Conservation (phyloP, 164 flowering plant species). For the Kalanchoe fedtschenkoi region DNA sequence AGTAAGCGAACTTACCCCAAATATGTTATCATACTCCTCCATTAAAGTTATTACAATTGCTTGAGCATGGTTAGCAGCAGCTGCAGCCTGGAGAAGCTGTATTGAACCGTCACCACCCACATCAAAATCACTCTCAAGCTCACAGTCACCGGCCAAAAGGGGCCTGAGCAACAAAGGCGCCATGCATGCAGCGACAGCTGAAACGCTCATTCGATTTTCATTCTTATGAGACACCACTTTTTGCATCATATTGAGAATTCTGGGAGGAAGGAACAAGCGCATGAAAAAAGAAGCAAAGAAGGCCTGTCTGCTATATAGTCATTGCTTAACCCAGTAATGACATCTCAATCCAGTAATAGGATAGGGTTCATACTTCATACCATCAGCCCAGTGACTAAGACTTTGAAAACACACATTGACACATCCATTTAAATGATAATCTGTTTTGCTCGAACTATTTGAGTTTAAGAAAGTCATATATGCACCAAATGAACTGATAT, state of each 20-base stretch:
- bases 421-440: neutral
- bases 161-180: slow-evolving; percentile 98
- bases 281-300: neutral
- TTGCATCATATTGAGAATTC: slow-evolving; percentile 94
- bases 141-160: slow-evolving; percentile 91
- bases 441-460: neutral
- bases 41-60: slow-evolving; percentile 75
- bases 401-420: neutral
- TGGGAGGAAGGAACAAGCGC: slow-evolving; percentile 17
- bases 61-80: slow-evolving; percentile 99
- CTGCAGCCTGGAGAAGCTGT: slow-evolving; percentile 95
- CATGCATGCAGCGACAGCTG: slow-evolving; percentile 99
- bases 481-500: neutral
- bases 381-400: neutral
- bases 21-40: slow-evolving; percentile 76
- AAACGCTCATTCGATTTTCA: slow-evolving; percentile 78
- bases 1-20: slow-evolving; percentile 49
- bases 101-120: slow-evolving; percentile 83
- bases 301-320: neutral
- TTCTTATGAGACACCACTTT: slow-evolving; percentile 64
- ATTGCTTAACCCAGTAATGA: neutral
- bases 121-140: slow-evolving; percentile 61
- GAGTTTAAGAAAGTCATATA: neutral
- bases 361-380: no score
- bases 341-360: neutral